Base-by-base conservation (phyloP, 2,329 filamentous ascomycete species). In the Elsinoe batatas region DNA sequence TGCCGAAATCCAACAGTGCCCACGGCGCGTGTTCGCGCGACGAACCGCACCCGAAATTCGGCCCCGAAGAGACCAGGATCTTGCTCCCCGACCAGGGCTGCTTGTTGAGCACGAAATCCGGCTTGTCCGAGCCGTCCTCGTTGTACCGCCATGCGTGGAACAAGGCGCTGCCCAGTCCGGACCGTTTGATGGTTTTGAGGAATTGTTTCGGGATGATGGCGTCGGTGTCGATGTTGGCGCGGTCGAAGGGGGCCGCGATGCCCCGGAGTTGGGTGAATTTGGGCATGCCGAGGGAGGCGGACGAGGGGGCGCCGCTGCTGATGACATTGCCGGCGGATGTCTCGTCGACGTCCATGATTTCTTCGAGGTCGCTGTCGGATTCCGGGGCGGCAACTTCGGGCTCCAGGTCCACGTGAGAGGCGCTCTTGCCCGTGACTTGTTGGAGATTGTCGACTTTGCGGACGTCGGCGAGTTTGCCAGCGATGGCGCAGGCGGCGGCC, bases 141-240 rank as follows among this genome's bases (percentile, higher is more conserved):
- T 86, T 82, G 73, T 83, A 95, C 55, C 93, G 84, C 73, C 89
- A 84, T 60, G 82, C 84, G 70, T 91, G 81, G 79, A 98, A 98
- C 53, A 95, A 82, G 37, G 91, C 91, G 20, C 76, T 80, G 57
- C 91, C 91, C 8, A 98, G 86, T 61, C 93, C 93, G 1, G 91
- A 95, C 58, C 93, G 88, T 80, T 97, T 97, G 74, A 97, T 97
- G 38, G 93, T 98, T 78, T 97, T 98, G 61, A 98, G 81, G 76
- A 97, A 98, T 71, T 98, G 93, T 74, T 98, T 98, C 61, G 93
- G 93, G 63, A 98, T 98, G 72, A 97, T 96, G 67, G 91, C 91
- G 66, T 98, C 93, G n/a, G 93, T 98, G 75, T 98, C 93, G 64
- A 96, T 84, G 70, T 98, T 98, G 62, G 86, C 79, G 64, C 87